Evolutionary conservation across 371 early-diverging fungal species (phyloP).

Genomic region (Mortierella sp.): DNA sequence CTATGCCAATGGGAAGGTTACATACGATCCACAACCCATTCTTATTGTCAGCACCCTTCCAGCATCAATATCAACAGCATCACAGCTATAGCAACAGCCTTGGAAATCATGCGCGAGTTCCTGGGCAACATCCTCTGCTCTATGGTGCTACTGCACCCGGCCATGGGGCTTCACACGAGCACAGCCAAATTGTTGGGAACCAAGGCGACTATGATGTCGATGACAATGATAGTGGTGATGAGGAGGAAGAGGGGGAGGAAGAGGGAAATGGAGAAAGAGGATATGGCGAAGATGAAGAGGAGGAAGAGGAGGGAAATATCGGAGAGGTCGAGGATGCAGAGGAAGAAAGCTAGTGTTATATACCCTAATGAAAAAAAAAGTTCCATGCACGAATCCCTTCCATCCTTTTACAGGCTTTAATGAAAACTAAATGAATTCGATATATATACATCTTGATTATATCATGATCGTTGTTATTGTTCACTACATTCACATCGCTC

Average conservation of each 20-base stretch:
- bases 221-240: background rate
- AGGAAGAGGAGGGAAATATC: background rate
- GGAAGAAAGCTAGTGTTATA: no score
- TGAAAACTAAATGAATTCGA: background rate
- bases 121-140: slow-evolving; percentile 4
- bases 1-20: slow-evolving; percentile 8
- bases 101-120: background rate
- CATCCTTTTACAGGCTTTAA: background rate
- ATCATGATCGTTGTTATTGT: background rate
- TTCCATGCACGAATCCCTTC: background rate
- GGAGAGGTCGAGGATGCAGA: background rate
- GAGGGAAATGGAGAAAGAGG: slow-evolving; percentile 8
- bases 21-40: slow-evolving; percentile 9
- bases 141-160: background rate
- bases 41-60: slow-evolving; percentile 3
- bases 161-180: background rate
- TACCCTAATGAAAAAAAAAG: slow-evolving; percentile 1
- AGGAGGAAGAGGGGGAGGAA: background rate
- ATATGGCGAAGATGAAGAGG: background rate
- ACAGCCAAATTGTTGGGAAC: background rate
- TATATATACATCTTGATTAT: background rate
- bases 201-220: background rate
- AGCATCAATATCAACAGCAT: background rate
- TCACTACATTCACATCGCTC: background rate
- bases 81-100: background rate